A percentile compares a stretch with the other conserved stretches of the same genome.
These are phyloP conservation scores for Stachybotrys elegans DNA, from an alignment of 2,329 filamentous ascomycete species.

Conservation along the genomic window DNA sequence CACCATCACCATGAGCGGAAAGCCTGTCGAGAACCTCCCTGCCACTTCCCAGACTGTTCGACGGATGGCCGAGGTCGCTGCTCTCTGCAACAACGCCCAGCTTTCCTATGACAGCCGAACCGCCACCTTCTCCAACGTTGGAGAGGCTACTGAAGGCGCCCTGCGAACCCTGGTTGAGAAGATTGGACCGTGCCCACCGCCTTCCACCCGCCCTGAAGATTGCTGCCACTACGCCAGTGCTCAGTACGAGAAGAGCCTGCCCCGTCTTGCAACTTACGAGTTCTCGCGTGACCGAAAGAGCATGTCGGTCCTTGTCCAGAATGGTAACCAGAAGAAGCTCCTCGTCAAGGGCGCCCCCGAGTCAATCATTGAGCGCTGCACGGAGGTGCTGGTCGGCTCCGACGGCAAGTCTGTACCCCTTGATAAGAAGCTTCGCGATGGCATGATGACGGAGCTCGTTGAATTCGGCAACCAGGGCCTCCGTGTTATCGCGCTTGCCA, in stretches of 20 bases:
- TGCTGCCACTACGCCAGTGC: constrained; percentile 77
- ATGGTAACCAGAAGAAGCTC: constrained; percentile 67
- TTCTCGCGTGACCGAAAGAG: constrained; percentile 98
- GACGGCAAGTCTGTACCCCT: constrained; percentile 74
- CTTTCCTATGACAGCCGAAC: constrained; percentile 76
- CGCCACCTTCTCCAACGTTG: constrained; percentile 73
- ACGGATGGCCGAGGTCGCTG: constrained; percentile 68
- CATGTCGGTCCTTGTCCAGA: constrained; percentile 90
- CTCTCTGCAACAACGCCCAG: constrained; percentile 83
- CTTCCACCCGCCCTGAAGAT: constrained; percentile 48
- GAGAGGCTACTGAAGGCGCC: constrained; percentile 93
- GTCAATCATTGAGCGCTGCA: constrained; percentile 88
- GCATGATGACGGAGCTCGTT: constrained; percentile 74
- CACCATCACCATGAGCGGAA: constrained; percentile 63
- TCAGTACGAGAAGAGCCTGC: constrained; percentile 72
- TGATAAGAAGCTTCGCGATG: constrained; percentile 59
- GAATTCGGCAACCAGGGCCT: constrained; percentile 90
- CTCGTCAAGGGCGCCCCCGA: constrained; percentile 97
- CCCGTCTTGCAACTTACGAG: constrained; percentile 82
- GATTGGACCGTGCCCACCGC: constrained; percentile 72
- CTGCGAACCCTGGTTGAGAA: constrained; percentile 90
- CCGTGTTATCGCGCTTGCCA: constrained; percentile 90
- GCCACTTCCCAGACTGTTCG: constrained; percentile 69
- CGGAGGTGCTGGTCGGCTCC: constrained; percentile 70
- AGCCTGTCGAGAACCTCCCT: constrained; percentile 62